These are phyloP conservation scores for Silene latifolia DNA, from an alignment of 148 eudicot species.

Conservation along the genomic window DNA sequence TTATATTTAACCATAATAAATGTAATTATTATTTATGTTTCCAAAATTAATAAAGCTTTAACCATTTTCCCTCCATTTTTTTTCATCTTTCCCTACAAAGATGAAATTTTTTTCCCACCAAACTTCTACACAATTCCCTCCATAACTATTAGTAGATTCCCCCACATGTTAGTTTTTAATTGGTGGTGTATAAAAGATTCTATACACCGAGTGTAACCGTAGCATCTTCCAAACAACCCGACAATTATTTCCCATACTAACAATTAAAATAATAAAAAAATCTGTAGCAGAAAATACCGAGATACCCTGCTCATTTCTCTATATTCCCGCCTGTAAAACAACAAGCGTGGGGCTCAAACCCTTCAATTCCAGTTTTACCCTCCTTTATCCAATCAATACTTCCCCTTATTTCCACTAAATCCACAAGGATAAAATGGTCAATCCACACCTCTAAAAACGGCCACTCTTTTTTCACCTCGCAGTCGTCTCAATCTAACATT, in stretches of 20 bases:
- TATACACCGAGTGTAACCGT: too few relatives aligned
- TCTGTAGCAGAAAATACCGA: not conserved
- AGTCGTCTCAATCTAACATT: not conserved
- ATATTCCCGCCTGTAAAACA: not conserved
- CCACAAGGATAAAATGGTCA: slow-evolving; percentile 10
- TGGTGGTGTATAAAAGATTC: too few relatives aligned
- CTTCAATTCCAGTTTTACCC: not conserved
- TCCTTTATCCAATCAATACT: not conserved
- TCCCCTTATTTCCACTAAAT: not conserved
- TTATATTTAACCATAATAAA: too few relatives aligned
- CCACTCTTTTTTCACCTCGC: not conserved
- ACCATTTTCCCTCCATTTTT: too few relatives aligned
- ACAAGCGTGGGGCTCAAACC: slow-evolving; percentile 14
- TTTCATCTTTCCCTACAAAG: too few relatives aligned
- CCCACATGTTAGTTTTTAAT: too few relatives aligned
- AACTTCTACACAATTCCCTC: too few relatives aligned
- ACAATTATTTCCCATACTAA: not conserved
- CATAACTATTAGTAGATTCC: too few relatives aligned
- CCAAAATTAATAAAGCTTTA: too few relatives aligned
- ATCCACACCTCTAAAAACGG: slow-evolving; percentile 16
- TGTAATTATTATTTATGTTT: too few relatives aligned
- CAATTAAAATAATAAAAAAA: not conserved
- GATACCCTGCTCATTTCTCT: not conserved
- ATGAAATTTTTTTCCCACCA: too few relatives aligned
- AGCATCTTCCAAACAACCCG: too few relatives aligned